These are phyloP conservation scores for Trichoderma sp. DNA, from an alignment of 2,329 filamentous ascomycete genomes.

Conservation along the genomic window DNA sequence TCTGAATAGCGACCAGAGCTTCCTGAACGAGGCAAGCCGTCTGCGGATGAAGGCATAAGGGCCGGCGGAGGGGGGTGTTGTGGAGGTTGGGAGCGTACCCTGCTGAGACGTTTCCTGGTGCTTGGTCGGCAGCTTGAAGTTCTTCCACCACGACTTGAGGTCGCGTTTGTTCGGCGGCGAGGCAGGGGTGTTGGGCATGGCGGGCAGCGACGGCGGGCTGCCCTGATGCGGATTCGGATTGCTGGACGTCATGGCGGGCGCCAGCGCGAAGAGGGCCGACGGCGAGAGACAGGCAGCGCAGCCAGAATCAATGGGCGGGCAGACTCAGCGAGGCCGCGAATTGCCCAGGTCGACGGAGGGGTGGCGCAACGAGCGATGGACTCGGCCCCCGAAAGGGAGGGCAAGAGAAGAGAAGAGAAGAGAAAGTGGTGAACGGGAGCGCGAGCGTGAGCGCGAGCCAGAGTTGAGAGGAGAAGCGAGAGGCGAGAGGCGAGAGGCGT, in stretches of 20 bases:
- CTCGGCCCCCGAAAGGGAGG: conserved; percentile 5
- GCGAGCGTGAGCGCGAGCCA: neutral
- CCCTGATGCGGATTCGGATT: conserved; percentile 38
- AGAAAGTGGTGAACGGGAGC: neutral
- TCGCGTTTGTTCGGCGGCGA: conserved; percentile 85
- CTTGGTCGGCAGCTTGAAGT: conserved; percentile 73
- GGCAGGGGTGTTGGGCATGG: conserved; percentile 46
- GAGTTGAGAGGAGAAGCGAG: neutral
- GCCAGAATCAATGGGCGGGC: conserved; percentile 16
- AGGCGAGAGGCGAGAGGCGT: neutral
- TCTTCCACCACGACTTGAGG: conserved; percentile 95
- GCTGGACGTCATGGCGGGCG: conserved; percentile 40
- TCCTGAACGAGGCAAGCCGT: conserved; percentile 12
- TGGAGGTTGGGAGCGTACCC: conserved; percentile 30
- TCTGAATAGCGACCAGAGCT: conserved; percentile 19
- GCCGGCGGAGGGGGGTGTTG: conserved; percentile 2
- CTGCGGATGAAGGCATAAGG: conserved; percentile 16
- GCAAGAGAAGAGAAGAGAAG: neutral
- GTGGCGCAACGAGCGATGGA: conserved; percentile 10
- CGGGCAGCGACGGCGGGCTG: conserved; percentile 34
- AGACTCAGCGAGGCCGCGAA: neutral
- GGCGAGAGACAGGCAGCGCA: neutral
- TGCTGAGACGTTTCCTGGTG: conserved; percentile 58
- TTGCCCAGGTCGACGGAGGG: neutral
- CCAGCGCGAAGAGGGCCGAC: neutral